A percentile compares a stretch with the other conserved stretches of the same genome.
Conservation (phyloP, 2,329 filamentous ascomycete genomes). For the Alternaria conjuncta region DNA sequence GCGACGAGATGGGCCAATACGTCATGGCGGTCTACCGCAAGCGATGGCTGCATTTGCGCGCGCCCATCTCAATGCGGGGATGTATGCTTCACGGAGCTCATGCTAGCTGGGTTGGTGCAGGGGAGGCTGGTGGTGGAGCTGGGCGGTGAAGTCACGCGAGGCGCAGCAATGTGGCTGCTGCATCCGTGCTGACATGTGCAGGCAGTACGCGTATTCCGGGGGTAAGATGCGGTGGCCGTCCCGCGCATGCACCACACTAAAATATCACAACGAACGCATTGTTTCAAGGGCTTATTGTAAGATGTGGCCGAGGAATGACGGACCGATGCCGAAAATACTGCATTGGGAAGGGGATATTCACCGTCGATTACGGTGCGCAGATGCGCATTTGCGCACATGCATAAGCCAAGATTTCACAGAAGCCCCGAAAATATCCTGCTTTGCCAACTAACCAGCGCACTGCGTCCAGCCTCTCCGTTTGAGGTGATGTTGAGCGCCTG, state of each 20-base stretch:
- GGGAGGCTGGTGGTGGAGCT: slow-evolving; percentile 32
- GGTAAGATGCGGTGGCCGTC: background rate
- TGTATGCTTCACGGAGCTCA: slow-evolving; percentile 27
- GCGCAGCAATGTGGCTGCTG: slow-evolving; percentile 21
- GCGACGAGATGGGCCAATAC: slow-evolving; percentile 91
- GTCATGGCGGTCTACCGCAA: slow-evolving; percentile 61
- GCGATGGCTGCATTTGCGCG: slow-evolving; percentile 47
- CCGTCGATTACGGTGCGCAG: slow-evolving; percentile 14
- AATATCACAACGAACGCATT: background rate
- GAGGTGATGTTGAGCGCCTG: background rate
- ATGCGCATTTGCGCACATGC: slow-evolving; percentile 15
- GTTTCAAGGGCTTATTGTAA: background rate
- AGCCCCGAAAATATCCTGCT: background rate
- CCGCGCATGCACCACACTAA: background rate
- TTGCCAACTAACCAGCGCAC: background rate
- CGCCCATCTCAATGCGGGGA: slow-evolving; percentile 41
- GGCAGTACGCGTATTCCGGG: background rate
- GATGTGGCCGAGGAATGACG: background rate
- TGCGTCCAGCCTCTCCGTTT: background rate
- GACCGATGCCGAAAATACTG: background rate
- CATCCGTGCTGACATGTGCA: slow-evolving; percentile 12
- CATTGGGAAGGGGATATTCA: background rate
- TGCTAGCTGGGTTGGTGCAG: slow-evolving; percentile 31
- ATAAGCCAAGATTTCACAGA: background rate
- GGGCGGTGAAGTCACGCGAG: slow-evolving; percentile 20